These are phyloP conservation scores for Raphanus raphanistrum DNA, from an alignment of 345 rosid species.

Conservation along the genomic window DNA sequence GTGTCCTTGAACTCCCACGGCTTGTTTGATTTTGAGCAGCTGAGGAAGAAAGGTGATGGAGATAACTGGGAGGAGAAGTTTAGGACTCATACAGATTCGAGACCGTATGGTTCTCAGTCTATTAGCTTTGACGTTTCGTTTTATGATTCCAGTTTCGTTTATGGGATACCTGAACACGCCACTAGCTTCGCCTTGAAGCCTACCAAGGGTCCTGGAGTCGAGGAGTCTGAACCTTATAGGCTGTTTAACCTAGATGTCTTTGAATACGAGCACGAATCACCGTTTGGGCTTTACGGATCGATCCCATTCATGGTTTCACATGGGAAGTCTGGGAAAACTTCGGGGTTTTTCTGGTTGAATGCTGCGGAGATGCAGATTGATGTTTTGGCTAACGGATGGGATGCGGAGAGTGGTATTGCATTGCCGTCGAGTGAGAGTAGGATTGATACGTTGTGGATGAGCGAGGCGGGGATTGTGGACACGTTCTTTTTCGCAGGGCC, in stretches of 20 bases:
- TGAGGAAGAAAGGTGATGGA: constrained; percentile 63
- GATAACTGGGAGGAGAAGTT: constrained; percentile 95
- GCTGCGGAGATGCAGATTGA: constrained; percentile 99
- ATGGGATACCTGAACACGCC: constrained; percentile 94
- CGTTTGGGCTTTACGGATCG: constrained; percentile 93
- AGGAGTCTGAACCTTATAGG: constrained; percentile 86
- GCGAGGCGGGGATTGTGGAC: constrained; percentile 97
- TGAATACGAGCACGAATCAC: constrained; percentile 84
- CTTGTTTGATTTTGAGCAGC: constrained; percentile 86
- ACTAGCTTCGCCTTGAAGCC: constrained; percentile 82
- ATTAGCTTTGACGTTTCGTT: constrained; percentile 94
- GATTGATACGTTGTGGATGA: constrained; percentile 94
- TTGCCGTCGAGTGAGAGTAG: constrained; percentile 61
- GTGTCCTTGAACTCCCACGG: constrained; percentile 80
- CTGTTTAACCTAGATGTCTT: constrained; percentile 92
- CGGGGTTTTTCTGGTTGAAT: constrained; percentile 95
- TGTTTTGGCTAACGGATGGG: constrained; percentile 87
- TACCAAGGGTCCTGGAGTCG: constrained; percentile 87
- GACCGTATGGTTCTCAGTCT: constrained; percentile 91
- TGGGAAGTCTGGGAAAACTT: constrained; percentile 66
- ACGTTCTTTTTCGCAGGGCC: constrained; percentile 89
- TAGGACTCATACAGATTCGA: constrained; percentile 68
- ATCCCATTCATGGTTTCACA: constrained; percentile 93
- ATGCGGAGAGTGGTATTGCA: constrained; percentile 67
- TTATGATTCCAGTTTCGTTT: constrained; percentile 77